Evolutionary conservation across 1,284 basidiomycete species (phyloP).

Genomic region (Trametes sp.): DNA sequence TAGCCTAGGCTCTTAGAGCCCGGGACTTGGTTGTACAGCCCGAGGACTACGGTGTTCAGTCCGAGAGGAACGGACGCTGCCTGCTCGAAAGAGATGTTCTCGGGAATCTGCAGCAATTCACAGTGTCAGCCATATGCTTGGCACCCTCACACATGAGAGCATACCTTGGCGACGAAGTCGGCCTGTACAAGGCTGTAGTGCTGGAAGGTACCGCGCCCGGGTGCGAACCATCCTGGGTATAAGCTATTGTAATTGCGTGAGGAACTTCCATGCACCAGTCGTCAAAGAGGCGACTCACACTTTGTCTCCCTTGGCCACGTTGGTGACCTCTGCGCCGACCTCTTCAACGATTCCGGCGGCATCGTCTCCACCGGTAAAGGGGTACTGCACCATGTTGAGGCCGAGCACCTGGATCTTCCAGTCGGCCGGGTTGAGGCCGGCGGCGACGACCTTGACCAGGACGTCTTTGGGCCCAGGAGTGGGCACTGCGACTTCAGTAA

Average conservation of each 20-base stretch:
- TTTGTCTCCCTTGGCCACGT: slow-evolving; percentile 54
- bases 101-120: slow-evolving; percentile 25
- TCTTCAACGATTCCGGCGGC: slow-evolving; percentile 53
- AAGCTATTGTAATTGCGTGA: slow-evolving; percentile 15
- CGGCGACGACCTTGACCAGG: slow-evolving; percentile 12
- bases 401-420: slow-evolving; percentile 45
- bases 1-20: slow-evolving; percentile 7
- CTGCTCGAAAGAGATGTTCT: slow-evolving; percentile 32
- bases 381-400: slow-evolving; percentile 37
- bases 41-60: slow-evolving; percentile 29
- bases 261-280: neutral
- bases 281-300: slow-evolving; percentile 43
- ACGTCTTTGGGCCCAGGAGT: neutral
- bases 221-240: slow-evolving; percentile 23
- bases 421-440: slow-evolving; percentile 46
- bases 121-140: neutral
- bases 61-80: slow-evolving; percentile 32
- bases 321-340: slow-evolving; percentile 50
- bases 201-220: slow-evolving; percentile 30
- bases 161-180: slow-evolving; percentile 31
- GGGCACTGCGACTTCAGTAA: neutral
- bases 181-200: slow-evolving; percentile 33
- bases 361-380: slow-evolving; percentile 54
- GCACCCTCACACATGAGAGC: neutral
- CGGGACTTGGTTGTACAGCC: slow-evolving; percentile 22